phyloP scores from a whole-genome alignment of 2,329 filamentous ascomycete species.

The Gremmenia infestans region DNA sequence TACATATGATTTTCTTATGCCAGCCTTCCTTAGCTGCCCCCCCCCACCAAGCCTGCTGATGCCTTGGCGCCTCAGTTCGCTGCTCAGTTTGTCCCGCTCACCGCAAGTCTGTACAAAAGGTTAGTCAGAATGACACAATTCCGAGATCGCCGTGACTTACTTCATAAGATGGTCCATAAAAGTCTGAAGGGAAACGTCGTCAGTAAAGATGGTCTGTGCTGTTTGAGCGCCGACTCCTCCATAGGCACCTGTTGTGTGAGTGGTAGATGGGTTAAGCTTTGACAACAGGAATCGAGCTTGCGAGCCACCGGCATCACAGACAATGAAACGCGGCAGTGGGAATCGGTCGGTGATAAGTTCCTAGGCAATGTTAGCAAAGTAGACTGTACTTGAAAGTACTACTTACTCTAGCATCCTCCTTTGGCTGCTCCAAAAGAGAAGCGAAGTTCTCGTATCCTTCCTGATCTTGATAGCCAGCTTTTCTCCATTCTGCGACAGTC shows the following conservation, averaged over 20 bases:
- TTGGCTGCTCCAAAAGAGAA: slow-evolving; percentile 80
- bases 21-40: neutral
- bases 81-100: slow-evolving; percentile 56
- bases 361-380: slow-evolving; percentile 39
- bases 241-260: slow-evolving; percentile 88
- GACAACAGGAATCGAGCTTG: slow-evolving; percentile 95
- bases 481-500: slow-evolving; percentile 96
- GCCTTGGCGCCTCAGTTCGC: neutral
- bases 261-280: slow-evolving; percentile 96
- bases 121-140: slow-evolving; percentile 7
- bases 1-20: neutral
- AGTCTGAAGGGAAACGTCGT: slow-evolving; percentile 94
- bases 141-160: slow-evolving; percentile 46
- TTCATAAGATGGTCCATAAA: slow-evolving; percentile 99
- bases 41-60: neutral
- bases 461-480: slow-evolving; percentile 95
- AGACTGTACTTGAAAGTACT: neutral
- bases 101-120: slow-evolving; percentile 44
- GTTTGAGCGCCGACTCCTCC: slow-evolving; percentile 80
- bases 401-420: slow-evolving; percentile 89
- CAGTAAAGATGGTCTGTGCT: slow-evolving; percentile 97
- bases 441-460: slow-evolving; percentile 98
- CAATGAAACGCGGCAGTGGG: slow-evolving; percentile 96
- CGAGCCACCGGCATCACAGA: slow-evolving; percentile 96
- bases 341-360: slow-evolving; percentile 97